phyloP scores from a whole-genome alignment of 306 rosid species.

The Pyrus bretschneideri region DNA sequence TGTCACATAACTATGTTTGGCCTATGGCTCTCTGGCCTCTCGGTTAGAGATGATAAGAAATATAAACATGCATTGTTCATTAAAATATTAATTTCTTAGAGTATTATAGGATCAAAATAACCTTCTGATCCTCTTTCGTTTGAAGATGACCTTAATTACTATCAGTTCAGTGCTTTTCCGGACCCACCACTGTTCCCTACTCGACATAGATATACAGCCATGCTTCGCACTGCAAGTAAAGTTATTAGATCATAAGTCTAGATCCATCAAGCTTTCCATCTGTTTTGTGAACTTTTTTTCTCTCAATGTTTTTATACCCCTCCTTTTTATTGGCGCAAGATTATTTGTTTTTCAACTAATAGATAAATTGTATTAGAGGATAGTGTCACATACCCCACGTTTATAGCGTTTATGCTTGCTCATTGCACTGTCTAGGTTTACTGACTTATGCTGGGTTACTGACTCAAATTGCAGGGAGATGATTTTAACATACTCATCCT shows the following conservation, averaged over 20 bases:
- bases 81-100: too few relatives aligned
- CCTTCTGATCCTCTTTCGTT: too few relatives aligned
- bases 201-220: background rate
- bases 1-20: too few relatives aligned
- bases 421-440: too few relatives aligned
- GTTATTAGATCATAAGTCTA: constrained; percentile 14
- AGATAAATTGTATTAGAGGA: background rate
- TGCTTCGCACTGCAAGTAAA: background rate
- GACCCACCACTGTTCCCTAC: constrained; percentile 13
- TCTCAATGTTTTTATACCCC: background rate
- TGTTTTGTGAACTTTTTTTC: constrained; percentile 28
- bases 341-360: background rate
- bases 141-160: background rate
- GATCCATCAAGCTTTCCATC: constrained; percentile 31
- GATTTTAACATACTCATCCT: too few relatives aligned
- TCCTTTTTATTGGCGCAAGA: background rate
- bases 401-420: background rate
- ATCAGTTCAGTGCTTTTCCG: background rate
- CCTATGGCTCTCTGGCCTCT: too few relatives aligned
- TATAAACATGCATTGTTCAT: too few relatives aligned
- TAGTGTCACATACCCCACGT: background rate
- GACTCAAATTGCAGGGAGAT: too few relatives aligned
- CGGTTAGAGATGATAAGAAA: too few relatives aligned
- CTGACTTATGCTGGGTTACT: too few relatives aligned
- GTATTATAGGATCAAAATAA: too few relatives aligned